These are phyloP conservation scores for Penicillium sp. DNA, from an alignment of 2,329 filamentous ascomycete species.

Conservation along the genomic window DNA sequence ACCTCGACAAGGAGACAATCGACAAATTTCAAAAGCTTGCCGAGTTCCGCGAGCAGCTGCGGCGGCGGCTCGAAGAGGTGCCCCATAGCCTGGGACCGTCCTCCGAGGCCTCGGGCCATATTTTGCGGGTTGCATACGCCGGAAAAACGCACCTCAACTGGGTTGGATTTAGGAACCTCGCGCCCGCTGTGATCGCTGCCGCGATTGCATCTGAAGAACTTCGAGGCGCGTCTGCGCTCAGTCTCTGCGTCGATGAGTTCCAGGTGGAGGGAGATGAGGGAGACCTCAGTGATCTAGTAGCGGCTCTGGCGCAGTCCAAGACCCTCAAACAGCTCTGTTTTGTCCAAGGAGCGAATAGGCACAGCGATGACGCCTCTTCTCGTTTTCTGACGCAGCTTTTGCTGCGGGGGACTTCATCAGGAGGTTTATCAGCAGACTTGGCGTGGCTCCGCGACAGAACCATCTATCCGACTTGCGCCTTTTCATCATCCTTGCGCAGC, in stretches of 20 bases:
- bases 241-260: conserved; percentile 11
- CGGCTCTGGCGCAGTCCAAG: conserved; percentile 7
- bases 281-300: conserved; percentile 8
- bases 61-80: conserved; percentile 13
- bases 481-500: conserved; percentile 10
- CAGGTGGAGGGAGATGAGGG: not conserved
- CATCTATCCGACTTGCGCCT: conserved; percentile 14
- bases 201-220: conserved; percentile 13
- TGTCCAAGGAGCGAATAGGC: conserved; percentile 5
- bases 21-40: conserved; percentile 8
- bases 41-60: conserved; percentile 7
- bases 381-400: conserved; percentile 8
- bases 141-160: conserved; percentile 15
- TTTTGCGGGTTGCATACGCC: conserved; percentile 14
- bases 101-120: conserved; percentile 9
- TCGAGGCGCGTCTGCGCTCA: conserved; percentile 14
- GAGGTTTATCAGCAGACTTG: conserved; percentile 6
- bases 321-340: conserved; percentile 14
- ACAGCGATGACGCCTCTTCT: conserved; percentile 12
- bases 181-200: conserved; percentile 10
- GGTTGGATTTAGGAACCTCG: conserved; percentile 12
- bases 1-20: conserved; percentile 2
- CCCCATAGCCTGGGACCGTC: conserved; percentile 11
- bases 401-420: not conserved
- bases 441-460: conserved; percentile 11